A percentile compares a stretch with the other conserved stretches of the same genome.
These are phyloP conservation scores for Leptomonas seymouri DNA, from an alignment of 208 protist species.

Conservation along the genomic window DNA sequence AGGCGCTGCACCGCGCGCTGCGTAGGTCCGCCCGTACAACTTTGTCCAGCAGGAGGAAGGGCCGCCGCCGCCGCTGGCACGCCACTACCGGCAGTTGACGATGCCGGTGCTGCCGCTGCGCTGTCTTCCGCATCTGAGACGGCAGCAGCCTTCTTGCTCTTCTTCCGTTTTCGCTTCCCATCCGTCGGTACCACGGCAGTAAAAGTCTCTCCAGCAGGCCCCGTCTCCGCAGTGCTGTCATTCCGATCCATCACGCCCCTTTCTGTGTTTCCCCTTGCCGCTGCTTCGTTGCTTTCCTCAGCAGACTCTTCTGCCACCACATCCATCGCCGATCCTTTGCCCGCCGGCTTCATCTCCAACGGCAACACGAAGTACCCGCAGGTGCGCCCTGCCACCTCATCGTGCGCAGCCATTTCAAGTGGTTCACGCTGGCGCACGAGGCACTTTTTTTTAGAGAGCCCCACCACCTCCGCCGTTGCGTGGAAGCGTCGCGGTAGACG, in stretches of 20 bases:
- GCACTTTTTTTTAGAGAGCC: slow-evolving; percentile 9
- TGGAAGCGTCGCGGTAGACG: slow-evolving; percentile 21
- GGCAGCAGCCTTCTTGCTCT: slow-evolving; percentile 9
- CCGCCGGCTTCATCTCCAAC: slow-evolving; percentile 28
- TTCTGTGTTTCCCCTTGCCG: not conserved
- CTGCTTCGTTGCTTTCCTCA: not conserved
- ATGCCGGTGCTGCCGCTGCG: too few species aligned
- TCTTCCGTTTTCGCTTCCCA: slow-evolving; percentile 23
- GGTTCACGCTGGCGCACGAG: slow-evolving; percentile 14
- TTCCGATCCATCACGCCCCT: not conserved
- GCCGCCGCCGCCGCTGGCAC: not conserved
- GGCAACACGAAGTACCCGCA: slow-evolving; percentile 23
- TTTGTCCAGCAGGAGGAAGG: not conserved
- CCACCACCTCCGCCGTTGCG: slow-evolving; percentile 20
- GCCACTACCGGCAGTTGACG: not conserved
- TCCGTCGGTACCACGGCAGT: not conserved
- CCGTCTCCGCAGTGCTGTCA: too few species aligned
- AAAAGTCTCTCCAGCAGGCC: not conserved
- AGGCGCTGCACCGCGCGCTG: slow-evolving; percentile 26
- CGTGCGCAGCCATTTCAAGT: not conserved
- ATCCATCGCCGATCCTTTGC: not conserved
- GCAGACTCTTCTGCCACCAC: not conserved
- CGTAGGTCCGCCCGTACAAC: not conserved
- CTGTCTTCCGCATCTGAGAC: not conserved
- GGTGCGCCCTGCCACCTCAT: not conserved